Base-by-base conservation (phyloP, 2,329 filamentous ascomycete genomes). In the Coleophoma crateriformis region DNA sequence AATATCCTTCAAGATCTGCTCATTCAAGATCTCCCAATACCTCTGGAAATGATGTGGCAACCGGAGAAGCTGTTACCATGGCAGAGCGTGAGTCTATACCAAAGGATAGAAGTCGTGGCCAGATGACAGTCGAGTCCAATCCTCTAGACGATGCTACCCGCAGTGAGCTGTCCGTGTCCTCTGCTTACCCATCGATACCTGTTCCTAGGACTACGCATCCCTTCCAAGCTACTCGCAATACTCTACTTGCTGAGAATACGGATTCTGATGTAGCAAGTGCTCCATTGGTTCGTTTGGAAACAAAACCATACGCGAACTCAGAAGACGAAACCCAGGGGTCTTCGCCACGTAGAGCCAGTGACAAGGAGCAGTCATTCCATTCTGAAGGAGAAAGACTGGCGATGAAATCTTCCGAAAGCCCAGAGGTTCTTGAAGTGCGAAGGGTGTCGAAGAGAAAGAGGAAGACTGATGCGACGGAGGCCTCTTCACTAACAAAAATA, bases 361-460 rank as follows among this genome's bases (percentile, higher is more conserved):
- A 46, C 19, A 40, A 4, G 17, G 13, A 8, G 10, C 33, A 40
- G 22, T 37, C 38, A 19, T 19, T 19, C 22, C 33, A 27, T n/a
- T 32, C 32, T 13, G 15, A 33, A 17, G 37, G 49, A 10, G 43
- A 43, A 15, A n/a, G 7, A 11, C 3, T 33, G 15, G 27, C 15
- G 5, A 11, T 42, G 19, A 27, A 49, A 46, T 38, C 56, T 11
- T 54, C 54, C 13, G 57, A 57, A 22, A 39, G 45, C n/a, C 60
- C 58, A n/a, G 50, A 58, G 15, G 45, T 65, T 13, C 37, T 65
- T 13, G 62, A 52, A 15, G 45, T 56, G 13, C 50, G 58, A 27
- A 49, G 49, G 14, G 49, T 64, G 6, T 58, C 53, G n/a, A 67
- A 64, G 45, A 54, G 60, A 14, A 63, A 61, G 48, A 46, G 22